These are phyloP conservation scores for Choanephora cucurbitarum DNA, from an alignment of 371 early-diverging fungal species.

Conservation along the genomic window DNA sequence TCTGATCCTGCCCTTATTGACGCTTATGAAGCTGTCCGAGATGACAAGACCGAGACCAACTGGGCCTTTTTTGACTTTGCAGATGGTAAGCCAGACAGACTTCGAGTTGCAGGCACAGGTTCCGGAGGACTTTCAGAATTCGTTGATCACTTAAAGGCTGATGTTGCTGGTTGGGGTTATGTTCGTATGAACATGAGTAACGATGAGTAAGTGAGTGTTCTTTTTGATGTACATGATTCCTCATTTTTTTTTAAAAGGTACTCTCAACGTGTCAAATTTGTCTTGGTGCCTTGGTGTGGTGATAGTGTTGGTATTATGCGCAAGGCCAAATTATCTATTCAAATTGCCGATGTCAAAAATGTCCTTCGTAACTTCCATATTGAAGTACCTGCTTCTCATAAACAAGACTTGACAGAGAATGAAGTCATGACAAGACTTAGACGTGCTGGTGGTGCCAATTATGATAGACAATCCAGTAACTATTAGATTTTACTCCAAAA, in stretches of 20 bases:
- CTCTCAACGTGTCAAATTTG: slow-evolving; percentile 69
- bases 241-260: no score
- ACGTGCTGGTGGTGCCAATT: slow-evolving; percentile 73
- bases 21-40: slow-evolving; percentile 75
- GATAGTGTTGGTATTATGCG: slow-evolving; percentile 83
- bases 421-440: slow-evolving; percentile 58
- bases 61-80: slow-evolving; percentile 60
- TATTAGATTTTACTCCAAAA: slow-evolving; percentile 32
- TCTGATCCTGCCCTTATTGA: slow-evolving; percentile 55
- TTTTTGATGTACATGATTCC: no score
- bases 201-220: slow-evolving; percentile 82
- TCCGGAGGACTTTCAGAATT: slow-evolving; percentile 75
- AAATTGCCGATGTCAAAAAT: slow-evolving; percentile 80
- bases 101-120: slow-evolving; percentile 55
- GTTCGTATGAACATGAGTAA: slow-evolving; percentile 79
- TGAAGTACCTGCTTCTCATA: slow-evolving; percentile 68
- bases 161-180: slow-evolving; percentile 83
- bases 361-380: slow-evolving; percentile 71
- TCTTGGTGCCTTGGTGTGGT: slow-evolving; percentile 81
- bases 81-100: slow-evolving; percentile 48
- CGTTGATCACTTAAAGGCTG: slow-evolving; percentile 56
- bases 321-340: slow-evolving; percentile 79
- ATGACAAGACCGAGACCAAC: slow-evolving; percentile 71
- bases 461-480: slow-evolving; percentile 60
- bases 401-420: slow-evolving; percentile 51